Percentiles rank a stretch among this genome's conserved stretches.
phyloP scores from a whole-genome alignment of 1,284 basidiomycete genomes.

The Microbotryum scabiosae region DNA sequence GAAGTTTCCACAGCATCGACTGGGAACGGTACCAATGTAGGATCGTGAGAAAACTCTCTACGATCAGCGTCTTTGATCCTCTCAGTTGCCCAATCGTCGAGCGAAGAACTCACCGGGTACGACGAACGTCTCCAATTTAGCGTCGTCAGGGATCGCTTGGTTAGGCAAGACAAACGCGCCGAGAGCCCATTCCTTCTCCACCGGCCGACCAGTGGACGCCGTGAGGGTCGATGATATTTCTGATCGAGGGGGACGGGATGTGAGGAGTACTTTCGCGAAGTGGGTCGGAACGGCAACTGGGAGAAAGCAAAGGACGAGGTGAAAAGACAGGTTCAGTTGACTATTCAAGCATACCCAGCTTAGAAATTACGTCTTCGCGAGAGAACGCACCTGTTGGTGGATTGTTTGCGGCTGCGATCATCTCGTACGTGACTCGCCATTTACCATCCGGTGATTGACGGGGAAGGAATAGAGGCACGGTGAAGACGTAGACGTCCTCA shows the following conservation, averaged over 20 bases:
- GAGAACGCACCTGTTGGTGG: slow-evolving; percentile 47
- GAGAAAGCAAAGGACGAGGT: not conserved
- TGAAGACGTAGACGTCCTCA: slow-evolving; percentile 93
- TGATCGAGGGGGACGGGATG: slow-evolving; percentile 50
- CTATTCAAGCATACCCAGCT: no score
- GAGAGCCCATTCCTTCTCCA: slow-evolving; percentile 60
- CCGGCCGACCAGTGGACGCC: not conserved
- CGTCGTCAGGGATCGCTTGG: slow-evolving; percentile 72
- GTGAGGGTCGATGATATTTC: not conserved
- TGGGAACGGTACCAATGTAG: slow-evolving; percentile 34
- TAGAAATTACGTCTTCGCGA: no score
- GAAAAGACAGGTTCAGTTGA: not conserved
- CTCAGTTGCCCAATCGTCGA: slow-evolving; percentile 6
- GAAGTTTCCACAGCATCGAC: slow-evolving; percentile 87
- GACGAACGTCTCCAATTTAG: slow-evolving; percentile 67
- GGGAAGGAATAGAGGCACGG: slow-evolving; percentile 93
- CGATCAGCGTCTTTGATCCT: no score
- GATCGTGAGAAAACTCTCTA: not conserved
- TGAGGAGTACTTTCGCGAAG: slow-evolving; percentile 91
- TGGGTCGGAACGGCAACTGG: slow-evolving; percentile 84
- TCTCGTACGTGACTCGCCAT: slow-evolving; percentile 88
- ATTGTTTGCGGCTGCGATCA: slow-evolving; percentile 64
- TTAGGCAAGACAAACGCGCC: slow-evolving; percentile 95
- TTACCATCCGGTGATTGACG: slow-evolving; percentile 76
- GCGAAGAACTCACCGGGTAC: slow-evolving; percentile 55